Percentiles rank a stretch among this genome's conserved stretches.
Evolutionary conservation across 345 rosid genomes (phyloP).

Genomic region (Eucalyptus brandiana): DNA sequence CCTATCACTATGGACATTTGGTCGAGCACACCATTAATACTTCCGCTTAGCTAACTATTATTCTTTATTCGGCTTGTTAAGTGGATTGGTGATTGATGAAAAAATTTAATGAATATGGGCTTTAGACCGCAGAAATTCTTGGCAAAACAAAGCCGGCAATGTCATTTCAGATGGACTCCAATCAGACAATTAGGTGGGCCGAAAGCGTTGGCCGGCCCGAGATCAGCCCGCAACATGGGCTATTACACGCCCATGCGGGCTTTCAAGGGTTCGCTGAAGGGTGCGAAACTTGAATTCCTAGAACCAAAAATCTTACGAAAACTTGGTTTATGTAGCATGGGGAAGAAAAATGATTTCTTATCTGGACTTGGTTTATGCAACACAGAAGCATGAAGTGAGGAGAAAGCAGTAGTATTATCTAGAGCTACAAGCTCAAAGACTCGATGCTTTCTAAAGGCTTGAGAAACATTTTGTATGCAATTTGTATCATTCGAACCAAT

Average conservation of each 20-base stretch:
- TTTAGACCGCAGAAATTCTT: neutral
- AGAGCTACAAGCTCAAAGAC: neutral
- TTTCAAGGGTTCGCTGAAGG: neutral
- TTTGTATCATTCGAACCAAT: accelerated
- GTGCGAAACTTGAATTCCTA: neutral
- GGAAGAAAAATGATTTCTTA: neutral
- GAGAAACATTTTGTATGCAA: neutral
- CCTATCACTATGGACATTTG: neutral
- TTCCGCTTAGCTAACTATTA: neutral
- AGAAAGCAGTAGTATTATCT: neutral
- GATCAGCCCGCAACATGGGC: neutral
- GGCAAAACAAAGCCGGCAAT: neutral
- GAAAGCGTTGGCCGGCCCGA: neutral
- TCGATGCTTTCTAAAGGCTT: neutral
- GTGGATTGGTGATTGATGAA: neutral
- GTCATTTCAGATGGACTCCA: neutral
- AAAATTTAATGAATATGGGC: neutral
- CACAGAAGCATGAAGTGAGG: neutral
- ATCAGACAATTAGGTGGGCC: neutral
- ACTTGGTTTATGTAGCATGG: neutral
- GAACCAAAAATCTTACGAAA: neutral
- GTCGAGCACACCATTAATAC: neutral
- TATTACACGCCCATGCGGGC: neutral
- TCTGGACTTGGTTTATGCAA: neutral
- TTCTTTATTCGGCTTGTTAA: neutral